Base-by-base conservation (phyloP, 2,329 filamentous ascomycete genomes). In the Exophiala xenobiotica region DNA sequence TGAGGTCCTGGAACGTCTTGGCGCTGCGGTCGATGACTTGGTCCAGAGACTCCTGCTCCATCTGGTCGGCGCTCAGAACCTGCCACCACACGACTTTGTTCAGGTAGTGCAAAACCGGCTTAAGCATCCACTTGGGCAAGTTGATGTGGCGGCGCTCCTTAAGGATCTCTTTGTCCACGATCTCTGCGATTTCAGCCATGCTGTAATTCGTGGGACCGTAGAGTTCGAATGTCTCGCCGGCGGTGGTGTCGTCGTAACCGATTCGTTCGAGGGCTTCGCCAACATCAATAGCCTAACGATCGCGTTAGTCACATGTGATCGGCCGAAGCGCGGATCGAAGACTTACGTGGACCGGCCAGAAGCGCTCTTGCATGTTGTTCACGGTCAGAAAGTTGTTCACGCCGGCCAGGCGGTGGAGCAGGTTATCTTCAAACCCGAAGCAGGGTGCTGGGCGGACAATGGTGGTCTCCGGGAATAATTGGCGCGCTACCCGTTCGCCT, bases 391-490 rank as follows among this genome's bases (percentile, higher is more conserved):
- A 68, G 70, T 95, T 95, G 54, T 84, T 83, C 8, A 85, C 78
- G 60, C 83, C 81, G 35, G 92, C 93, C 46, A 97, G 83, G 68
- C 84, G 88, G 70, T 95, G 83, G 29, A 99, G 83, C 38, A 99
- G 81, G 64, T 86, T 86, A 73, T 99, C 93, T 73, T 99, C 93
- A 66, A 90, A 95, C 27, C 93, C 93, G 67, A 95, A 99, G 71
- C 96, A 81, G 46, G 91, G 93, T 9, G 92, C 88, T 38, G 93
- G 93, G 58, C 93, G 85, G 59, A 99, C 93, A 63, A 99, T 90
- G 39, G 93, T 99, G 14, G 93, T 95, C 74, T 99, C 93, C 20
- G 93, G 93, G 77, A 90, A 99, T 68, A 97, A 91, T 64, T 80
- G 83, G 57, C 92, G 86, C 39, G 85, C 93, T 42, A 95, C 81